Evolutionary conservation across 73 alveolate species (phyloP).

Genomic region (Paraurostyla sp.): DNA sequence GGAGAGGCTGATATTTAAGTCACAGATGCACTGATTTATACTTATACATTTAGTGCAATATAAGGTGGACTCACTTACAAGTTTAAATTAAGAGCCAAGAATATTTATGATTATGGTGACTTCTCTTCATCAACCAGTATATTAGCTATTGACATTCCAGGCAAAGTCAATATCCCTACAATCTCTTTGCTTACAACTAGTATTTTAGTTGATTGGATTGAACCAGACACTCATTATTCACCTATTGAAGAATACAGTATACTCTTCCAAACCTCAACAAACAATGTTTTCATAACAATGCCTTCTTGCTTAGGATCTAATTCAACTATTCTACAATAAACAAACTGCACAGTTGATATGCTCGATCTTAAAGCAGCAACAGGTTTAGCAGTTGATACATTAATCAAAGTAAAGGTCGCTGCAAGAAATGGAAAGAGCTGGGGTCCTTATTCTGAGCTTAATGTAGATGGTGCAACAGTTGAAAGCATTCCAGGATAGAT

Average conservation of each 20-base stretch:
- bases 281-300: neutral
- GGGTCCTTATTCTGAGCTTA: conserved; percentile 55
- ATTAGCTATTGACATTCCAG: no score
- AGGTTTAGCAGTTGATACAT: neutral
- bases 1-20: neutral
- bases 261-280: neutral
- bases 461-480: conserved; percentile 52
- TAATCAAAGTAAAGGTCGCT: conserved; percentile 9
- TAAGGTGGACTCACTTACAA: conserved; percentile 41
- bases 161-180: no score
- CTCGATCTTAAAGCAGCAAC: neutral
- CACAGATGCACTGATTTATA: neutral
- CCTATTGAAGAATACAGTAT: conserved; percentile 9
- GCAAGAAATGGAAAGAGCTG: conserved; percentile 35
- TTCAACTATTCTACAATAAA: neutral
- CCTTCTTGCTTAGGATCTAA: conserved; percentile 21
- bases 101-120: conserved; percentile 64
- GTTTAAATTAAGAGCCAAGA: conserved; percentile 60
- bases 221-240: neutral
- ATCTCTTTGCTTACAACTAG: neutral
- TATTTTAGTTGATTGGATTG: neutral
- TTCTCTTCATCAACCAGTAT: no score
- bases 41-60: conserved; percentile 6
- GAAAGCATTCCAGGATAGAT: conserved; percentile 45
- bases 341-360: conserved; percentile 10